Base-by-base conservation (phyloP, 23 red algal species). In the Gracilaria domingensis region DNA sequence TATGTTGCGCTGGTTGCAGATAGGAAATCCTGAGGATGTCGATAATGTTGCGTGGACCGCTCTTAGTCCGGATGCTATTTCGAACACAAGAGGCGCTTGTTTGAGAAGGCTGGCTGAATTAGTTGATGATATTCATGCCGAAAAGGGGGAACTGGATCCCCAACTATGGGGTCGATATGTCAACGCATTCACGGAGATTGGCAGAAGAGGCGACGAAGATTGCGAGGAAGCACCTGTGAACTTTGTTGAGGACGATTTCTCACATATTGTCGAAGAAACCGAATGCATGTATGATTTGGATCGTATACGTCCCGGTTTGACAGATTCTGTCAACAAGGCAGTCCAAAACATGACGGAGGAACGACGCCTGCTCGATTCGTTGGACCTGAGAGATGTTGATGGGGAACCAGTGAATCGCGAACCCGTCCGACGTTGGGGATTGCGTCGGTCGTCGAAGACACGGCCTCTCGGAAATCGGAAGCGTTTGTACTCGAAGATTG, bases 41-140 rank as follows among this genome's bases (percentile, higher is more conserved):
- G 83, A 66, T 20, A 72, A 57, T 32, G 83, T 87, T n/a, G 50
- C 45, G 18, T 87, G 83, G 83, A 72, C 83, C n/a, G 34, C 54
- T 8, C 18, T 87, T 24, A 65, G 54, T 32, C 83, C 83, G 26
- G 38, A 72, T 12, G 50, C 37, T 8, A 55, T 87, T 45, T 44
- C 65, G 1, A 87, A 24, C 32, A 54, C 51, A 13, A 38, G 39
- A 5, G 83, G 83, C 12, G 23, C 12, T 3, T 8, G 40, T 20
- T 28, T 87, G n/a, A 21, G 66, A 35, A 24, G 17, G 32, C 57
- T 58, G 12, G 81, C 62, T 20, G 6, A 28, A 20, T 33, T 85
- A 8, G 81, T 85, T 24, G 81, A 85, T 26, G 55, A 70, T 9
- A 49, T 85, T 13, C 57, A 58, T 37, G 25, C 18, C 1, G 58